Conservation (phyloP, 2,329 filamentous ascomycete species). For the Talaromyces sp. region DNA sequence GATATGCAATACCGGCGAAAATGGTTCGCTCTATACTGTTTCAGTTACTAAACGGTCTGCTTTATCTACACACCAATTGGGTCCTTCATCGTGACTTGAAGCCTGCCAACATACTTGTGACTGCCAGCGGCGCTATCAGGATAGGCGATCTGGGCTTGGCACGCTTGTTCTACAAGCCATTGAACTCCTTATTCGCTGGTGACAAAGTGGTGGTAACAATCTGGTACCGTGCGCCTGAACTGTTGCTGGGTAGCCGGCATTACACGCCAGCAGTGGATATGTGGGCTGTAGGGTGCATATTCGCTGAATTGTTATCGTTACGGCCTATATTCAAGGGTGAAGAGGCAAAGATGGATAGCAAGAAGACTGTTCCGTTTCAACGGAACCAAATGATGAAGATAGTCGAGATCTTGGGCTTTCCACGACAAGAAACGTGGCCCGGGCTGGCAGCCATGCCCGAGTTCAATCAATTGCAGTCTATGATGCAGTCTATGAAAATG, state of each 20-base stretch:
- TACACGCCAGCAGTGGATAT: conserved; percentile 96
- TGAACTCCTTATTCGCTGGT: conserved; percentile 84
- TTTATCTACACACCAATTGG: conserved; percentile 96
- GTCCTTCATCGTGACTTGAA: conserved; percentile 95
- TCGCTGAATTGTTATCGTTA: conserved; percentile 84
- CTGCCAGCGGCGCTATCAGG: conserved; percentile 79
- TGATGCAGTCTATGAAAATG: conserved; percentile 31
- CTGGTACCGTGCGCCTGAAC: conserved; percentile 94
- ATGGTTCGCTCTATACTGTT: conserved; percentile 94
- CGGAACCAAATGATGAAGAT: conserved; percentile 99
- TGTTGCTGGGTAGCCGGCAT: conserved; percentile 86
- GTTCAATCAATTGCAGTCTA: conserved; percentile 62
- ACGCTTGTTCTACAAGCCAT: conserved; percentile 85
- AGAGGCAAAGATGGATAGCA: conserved; percentile 97
- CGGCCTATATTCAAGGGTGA: conserved; percentile 97
- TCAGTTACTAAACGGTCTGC: conserved; percentile 87
- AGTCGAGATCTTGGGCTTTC: conserved; percentile 89
- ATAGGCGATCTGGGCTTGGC: conserved; percentile 93
- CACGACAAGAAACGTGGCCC: conserved; percentile 84
- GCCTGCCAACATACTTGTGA: conserved; percentile 98
- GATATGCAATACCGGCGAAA: conserved; percentile 79
- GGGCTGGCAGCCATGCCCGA: conserved; percentile 81
- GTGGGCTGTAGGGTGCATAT: conserved; percentile 97
- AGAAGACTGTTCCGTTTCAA: conserved; percentile 96
- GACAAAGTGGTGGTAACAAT: conserved; percentile 99